A percentile compares a stretch with the other conserved stretches of the same genome.
Evolutionary conservation across 1,284 basidiomycete species (phyloP).

Genomic region (Pulchroboletus neoregius): DNA sequence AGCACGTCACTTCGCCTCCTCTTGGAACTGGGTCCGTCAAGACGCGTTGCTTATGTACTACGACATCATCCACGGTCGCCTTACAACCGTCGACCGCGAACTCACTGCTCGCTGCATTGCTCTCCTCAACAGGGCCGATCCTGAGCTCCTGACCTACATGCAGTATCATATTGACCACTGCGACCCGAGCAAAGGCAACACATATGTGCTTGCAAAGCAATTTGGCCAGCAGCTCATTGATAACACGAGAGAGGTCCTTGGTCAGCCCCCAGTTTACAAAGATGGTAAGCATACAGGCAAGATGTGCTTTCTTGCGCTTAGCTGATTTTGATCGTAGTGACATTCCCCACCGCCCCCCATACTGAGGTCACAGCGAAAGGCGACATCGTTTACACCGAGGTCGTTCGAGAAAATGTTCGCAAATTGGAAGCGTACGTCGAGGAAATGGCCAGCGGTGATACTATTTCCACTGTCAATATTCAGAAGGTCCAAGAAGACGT

Average conservation of each 20-base stretch:
- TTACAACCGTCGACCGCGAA: slow-evolving; percentile 90
- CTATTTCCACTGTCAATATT: slow-evolving; percentile 82
- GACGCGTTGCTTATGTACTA: slow-evolving; percentile 95
- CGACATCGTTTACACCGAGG: slow-evolving; percentile 92
- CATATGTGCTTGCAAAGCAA: slow-evolving; percentile 91
- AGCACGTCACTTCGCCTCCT: slow-evolving; percentile 96
- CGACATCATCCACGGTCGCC: slow-evolving; percentile 93
- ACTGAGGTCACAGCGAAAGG: slow-evolving; percentile 93
- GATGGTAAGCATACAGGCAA: slow-evolving; percentile 62
- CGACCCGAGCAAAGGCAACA: slow-evolving; percentile 82
- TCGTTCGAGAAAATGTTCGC: slow-evolving; percentile 92
- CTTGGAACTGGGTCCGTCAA: slow-evolving; percentile 99
- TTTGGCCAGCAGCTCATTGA: slow-evolving; percentile 96
- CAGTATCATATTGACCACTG: slow-evolving; percentile 90
- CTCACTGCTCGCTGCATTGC: slow-evolving; percentile 97
- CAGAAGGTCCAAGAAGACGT: slow-evolving; percentile 97
- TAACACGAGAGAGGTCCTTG: slow-evolving; percentile 85
- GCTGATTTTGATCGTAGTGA: slow-evolving; percentile 52
- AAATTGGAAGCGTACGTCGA: slow-evolving; percentile 98
- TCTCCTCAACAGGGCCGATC: slow-evolving; percentile 96
- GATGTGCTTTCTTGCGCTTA: neutral
- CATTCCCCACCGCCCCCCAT: slow-evolving; percentile 96
- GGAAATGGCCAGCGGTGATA: slow-evolving; percentile 96
- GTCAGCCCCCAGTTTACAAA: slow-evolving; percentile 85
- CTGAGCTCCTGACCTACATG: slow-evolving; percentile 89